A percentile compares a stretch with the other conserved stretches of the same genome.
phyloP scores from a whole-genome alignment of 495 filamentous ascomycete genomes.

The Podospora anserina region DNA sequence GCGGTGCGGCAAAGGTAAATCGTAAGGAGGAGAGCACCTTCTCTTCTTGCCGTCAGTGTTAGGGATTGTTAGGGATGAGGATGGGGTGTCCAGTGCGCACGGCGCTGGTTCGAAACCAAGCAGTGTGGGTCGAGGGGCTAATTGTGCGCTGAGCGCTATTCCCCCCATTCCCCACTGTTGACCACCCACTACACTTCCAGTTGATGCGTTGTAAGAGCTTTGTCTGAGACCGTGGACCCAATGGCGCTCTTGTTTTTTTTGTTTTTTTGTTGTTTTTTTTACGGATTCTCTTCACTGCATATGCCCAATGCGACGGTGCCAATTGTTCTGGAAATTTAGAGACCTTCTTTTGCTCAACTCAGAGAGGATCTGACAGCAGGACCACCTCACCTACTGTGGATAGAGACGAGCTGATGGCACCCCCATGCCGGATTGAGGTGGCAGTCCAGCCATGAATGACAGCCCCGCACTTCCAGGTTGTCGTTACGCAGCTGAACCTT shows the following conservation, averaged over 20 bases:
- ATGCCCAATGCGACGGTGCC: slow-evolving; percentile 2
- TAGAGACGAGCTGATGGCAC: not conserved
- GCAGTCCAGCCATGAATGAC: not conserved
- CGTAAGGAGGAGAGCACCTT: not conserved
- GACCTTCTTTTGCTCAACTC: not conserved
- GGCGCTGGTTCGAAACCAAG: slow-evolving; percentile 22
- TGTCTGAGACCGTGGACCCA: slow-evolving; percentile 1
- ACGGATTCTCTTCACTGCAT: too few relatives aligned
- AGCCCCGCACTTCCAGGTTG: slow-evolving; percentile 4
- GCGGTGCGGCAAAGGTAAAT: slow-evolving; percentile 17
- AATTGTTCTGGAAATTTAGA: not conserved
- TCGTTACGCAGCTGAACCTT: slow-evolving; percentile 3
- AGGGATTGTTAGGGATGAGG: not conserved
- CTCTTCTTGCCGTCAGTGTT: not conserved
- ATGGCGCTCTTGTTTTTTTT: too few relatives aligned
- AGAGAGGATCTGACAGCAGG: not conserved
- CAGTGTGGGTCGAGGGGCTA: slow-evolving; percentile 12
- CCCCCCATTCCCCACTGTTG: slow-evolving; percentile 5
- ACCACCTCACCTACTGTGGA: slow-evolving; percentile 2
- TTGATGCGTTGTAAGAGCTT: not conserved
- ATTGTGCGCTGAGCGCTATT: slow-evolving; percentile 3
- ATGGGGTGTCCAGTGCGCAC: slow-evolving; percentile 1
- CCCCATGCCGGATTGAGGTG: not conserved
- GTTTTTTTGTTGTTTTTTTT: too few relatives aligned
- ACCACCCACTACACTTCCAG: not conserved